phyloP scores from a whole-genome alignment of 345 rosid genomes.

The Camelina hispida region DNA sequence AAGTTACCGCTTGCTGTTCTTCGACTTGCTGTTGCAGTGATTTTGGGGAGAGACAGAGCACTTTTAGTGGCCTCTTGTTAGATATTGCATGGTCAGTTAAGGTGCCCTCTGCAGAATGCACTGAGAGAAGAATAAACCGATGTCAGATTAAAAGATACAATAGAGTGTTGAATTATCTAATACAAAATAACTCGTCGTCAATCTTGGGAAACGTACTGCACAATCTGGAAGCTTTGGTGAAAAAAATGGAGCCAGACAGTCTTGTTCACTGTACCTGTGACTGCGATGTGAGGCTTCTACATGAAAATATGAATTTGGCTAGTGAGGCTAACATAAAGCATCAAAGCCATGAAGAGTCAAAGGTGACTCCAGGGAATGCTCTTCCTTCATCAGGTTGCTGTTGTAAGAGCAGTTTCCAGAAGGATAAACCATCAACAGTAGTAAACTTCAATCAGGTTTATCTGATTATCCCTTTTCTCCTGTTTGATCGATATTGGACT shows the following conservation, averaged over 20 bases:
- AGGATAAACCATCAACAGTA: conserved; percentile 46
- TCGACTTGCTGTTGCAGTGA: conserved; percentile 51
- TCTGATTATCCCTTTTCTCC: conserved; percentile 21
- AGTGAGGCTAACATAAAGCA: conserved; percentile 43
- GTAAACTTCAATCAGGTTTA: conserved; percentile 55
- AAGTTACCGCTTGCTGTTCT: conserved; percentile 32
- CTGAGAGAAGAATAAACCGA: conserved; percentile 48
- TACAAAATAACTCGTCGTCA: conserved; percentile 54
- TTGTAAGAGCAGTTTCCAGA: conserved; percentile 46
- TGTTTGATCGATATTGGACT: conserved; percentile 11
- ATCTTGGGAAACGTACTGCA: conserved; percentile 62
- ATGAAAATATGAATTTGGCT: conserved; percentile 55
- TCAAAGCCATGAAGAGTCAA: conserved; percentile 35
- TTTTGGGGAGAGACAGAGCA: conserved; percentile 51
- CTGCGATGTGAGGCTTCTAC: conserved; percentile 52
- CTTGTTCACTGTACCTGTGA: conserved; percentile 44
- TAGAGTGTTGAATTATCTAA: conserved; percentile 61
- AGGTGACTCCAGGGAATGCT: conserved; percentile 32
- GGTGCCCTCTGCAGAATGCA: conserved; percentile 62
- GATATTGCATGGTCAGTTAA: conserved; percentile 91
- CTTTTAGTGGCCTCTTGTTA: conserved; percentile 65
- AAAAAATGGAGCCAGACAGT: conserved; percentile 45
- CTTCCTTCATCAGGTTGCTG: conserved; percentile 38
- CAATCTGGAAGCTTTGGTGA: conserved; percentile 56
- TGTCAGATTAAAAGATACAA: conserved; percentile 71